These are phyloP conservation scores for Patellifolia procumbens DNA, from an alignment of 179 eudicot genomes.

Conservation along the genomic window DNA sequence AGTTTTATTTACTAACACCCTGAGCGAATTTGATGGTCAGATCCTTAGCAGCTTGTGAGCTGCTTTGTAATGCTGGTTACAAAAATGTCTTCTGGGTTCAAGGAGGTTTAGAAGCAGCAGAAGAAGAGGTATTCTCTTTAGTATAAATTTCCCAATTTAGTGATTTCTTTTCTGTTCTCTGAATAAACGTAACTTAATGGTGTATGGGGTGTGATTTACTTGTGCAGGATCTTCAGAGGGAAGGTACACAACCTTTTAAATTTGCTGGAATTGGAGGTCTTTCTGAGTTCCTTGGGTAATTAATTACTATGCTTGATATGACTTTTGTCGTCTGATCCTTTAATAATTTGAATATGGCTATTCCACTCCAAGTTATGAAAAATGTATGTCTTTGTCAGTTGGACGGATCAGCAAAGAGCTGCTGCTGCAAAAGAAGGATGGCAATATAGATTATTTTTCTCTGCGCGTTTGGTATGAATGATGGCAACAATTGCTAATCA, in stretches of 20 bases:
- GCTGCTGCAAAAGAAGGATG: slow-evolving; percentile 90
- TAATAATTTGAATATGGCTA: neutral
- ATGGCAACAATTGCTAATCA: slow-evolving; percentile 14
- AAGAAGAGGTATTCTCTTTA: slow-evolving; percentile 66
- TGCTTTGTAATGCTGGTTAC: slow-evolving; percentile 81
- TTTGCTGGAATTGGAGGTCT: slow-evolving; percentile 95
- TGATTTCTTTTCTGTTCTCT: neutral
- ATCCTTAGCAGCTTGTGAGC: slow-evolving; percentile 96
- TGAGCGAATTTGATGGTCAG: slow-evolving; percentile 38
- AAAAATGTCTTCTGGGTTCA: slow-evolving; percentile 86
- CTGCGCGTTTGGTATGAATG: slow-evolving; percentile 75
- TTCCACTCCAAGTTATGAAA: neutral
- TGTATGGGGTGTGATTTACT: slow-evolving; percentile 13
- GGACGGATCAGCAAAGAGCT: slow-evolving; percentile 95
- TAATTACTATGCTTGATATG: slow-evolving; percentile 29
- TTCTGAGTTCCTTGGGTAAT: slow-evolving; percentile 91
- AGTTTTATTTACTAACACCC: slow-evolving; percentile 1
- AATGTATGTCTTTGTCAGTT: slow-evolving; percentile 42
- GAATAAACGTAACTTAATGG: neutral
- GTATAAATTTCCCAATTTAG: neutral
- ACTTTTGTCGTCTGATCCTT: neutral
- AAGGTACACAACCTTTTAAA: slow-evolving; percentile 91
- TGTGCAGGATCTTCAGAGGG: slow-evolving; percentile 84
- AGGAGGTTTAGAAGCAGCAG: slow-evolving; percentile 97
- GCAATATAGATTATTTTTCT: slow-evolving; percentile 78